Evolutionary conservation across 2,329 filamentous ascomycete species (phyloP).

Genomic region (Penicillium sp.): DNA sequence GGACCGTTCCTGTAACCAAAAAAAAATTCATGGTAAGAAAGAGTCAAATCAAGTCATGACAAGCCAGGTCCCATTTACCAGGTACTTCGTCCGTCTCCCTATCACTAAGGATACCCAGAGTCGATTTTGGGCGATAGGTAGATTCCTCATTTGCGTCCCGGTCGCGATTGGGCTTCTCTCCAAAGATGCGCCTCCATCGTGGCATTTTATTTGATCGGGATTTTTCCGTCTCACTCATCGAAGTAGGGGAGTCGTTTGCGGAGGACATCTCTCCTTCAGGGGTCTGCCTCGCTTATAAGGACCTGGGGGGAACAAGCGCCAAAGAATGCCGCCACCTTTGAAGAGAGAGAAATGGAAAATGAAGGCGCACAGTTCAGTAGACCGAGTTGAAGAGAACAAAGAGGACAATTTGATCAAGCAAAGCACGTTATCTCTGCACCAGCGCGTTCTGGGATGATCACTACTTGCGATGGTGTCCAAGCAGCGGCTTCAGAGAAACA

Average conservation of each 20-base stretch:
- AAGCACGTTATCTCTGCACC: neutral
- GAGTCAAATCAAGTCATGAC: neutral
- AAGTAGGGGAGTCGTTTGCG: neutral
- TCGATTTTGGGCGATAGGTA: slow-evolving; percentile 49
- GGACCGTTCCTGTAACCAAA: slow-evolving; percentile 54
- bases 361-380: neutral
- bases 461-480: neutral
- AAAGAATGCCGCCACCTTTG: neutral
- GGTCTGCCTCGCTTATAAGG: neutral
- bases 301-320: neutral
- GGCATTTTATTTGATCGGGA: neutral
- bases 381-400: neutral
- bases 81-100: slow-evolving; percentile 81
- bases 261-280: neutral
- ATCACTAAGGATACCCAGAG: slow-evolving; percentile 80
- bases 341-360: neutral
- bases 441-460: neutral
- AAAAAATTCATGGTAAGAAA: neutral
- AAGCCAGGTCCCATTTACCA: slow-evolving; percentile 54
- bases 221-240: neutral
- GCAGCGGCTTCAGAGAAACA: neutral
- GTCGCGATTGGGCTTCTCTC: neutral
- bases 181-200: neutral
- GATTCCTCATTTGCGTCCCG: neutral
- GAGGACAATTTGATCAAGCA: neutral